Percentiles rank a stretch among this genome's conserved stretches.
Evolutionary conservation across 1,284 basidiomycete species (phyloP).

Genomic region (Coriolopsis trogii): DNA sequence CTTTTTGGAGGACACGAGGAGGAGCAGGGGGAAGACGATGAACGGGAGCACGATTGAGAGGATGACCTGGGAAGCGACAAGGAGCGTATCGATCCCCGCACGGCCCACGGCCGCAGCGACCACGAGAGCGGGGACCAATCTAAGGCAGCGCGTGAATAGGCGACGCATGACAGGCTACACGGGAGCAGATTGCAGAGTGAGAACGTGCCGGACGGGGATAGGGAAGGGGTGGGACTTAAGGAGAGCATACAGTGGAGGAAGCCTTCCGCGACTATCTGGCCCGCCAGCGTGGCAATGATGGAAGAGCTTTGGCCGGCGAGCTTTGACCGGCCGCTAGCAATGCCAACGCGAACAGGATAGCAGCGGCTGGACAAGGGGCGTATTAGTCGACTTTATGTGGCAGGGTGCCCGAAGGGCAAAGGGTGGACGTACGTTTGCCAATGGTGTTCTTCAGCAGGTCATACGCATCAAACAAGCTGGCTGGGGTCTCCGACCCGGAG

Average conservation of each 20-base stretch:
- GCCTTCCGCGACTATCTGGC: conserved; percentile 92
- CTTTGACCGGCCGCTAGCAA: conserved; percentile 83
- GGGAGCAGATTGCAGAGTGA: not conserved
- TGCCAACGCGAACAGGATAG: conserved; percentile 84
- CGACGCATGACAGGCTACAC: conserved; percentile 86
- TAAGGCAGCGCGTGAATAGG: conserved; percentile 81
- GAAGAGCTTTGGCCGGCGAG: conserved; percentile 94
- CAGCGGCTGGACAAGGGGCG: conserved; percentile 54
- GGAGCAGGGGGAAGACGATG: conserved; percentile 80
- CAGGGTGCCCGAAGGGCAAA: no score
- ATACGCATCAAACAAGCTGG: conserved; percentile 84
- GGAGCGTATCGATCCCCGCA: conserved; percentile 76
- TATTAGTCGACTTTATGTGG: not conserved
- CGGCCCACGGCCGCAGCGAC: conserved; percentile 81
- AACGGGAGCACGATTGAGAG: conserved; percentile 91
- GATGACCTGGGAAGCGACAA: conserved; percentile 89
- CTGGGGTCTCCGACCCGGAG: conserved; percentile 46
- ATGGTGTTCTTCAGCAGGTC: conserved; percentile 68
- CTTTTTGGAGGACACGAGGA: conserved; percentile 67
- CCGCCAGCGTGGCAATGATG: conserved; percentile 91
- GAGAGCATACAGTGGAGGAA: conserved; percentile 91
- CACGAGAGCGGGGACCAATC: conserved; percentile 84
- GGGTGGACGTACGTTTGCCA: conserved; percentile 58
- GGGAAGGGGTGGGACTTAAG: conserved; percentile 44
- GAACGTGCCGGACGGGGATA: conserved; percentile 3